Percentiles rank a stretch among this genome's conserved stretches.
Conservation (phyloP, 2,329 filamentous ascomycete genomes). For the Cladosporium phlei region DNA sequence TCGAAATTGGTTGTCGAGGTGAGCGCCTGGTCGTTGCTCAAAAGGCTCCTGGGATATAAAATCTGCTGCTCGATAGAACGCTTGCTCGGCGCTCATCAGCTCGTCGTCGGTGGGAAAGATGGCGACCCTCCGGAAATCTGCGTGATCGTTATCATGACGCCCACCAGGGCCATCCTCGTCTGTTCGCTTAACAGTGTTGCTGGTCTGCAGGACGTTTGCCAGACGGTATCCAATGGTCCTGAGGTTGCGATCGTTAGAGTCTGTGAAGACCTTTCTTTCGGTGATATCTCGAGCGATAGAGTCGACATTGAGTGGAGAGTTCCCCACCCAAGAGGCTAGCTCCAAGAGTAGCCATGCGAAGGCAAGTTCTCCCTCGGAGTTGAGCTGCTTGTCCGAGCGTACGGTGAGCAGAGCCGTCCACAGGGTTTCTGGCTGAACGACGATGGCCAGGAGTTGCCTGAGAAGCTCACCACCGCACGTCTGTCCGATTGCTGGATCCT, state of each 20-base stretch:
- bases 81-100: conserved; percentile 47
- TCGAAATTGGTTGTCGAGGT: conserved; percentile 69
- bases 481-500: conserved; percentile 43
- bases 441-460: conserved; percentile 40
- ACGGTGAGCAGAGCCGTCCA: conserved; percentile 47
- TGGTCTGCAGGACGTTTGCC: conserved; percentile 34
- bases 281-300: conserved; percentile 15
- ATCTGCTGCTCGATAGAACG: conserved; percentile 53
- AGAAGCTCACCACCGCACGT: conserved; percentile 50
- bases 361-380: conserved; percentile 22
- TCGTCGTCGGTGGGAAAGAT: conserved; percentile 66
- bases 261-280: conserved; percentile 21
- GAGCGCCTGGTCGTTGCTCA: conserved; percentile 34
- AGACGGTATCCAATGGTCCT: conserved; percentile 41
- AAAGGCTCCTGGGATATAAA: conserved; percentile 42
- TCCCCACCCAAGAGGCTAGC: conserved; percentile 38
- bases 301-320: conserved; percentile 23
- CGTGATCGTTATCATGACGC: conserved; percentile 68
- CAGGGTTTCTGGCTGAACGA: conserved; percentile 51
- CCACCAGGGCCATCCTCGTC: conserved; percentile 49
- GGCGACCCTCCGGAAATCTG: conserved; percentile 55
- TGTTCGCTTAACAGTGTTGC: conserved; percentile 14
- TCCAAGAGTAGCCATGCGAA: conserved; percentile 42
- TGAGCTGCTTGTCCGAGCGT: conserved; percentile 25
- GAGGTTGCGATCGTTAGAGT: conserved; percentile 26